Base-by-base conservation (phyloP, 108 stramenopile species). In the Skeletonema tropicum region DNA sequence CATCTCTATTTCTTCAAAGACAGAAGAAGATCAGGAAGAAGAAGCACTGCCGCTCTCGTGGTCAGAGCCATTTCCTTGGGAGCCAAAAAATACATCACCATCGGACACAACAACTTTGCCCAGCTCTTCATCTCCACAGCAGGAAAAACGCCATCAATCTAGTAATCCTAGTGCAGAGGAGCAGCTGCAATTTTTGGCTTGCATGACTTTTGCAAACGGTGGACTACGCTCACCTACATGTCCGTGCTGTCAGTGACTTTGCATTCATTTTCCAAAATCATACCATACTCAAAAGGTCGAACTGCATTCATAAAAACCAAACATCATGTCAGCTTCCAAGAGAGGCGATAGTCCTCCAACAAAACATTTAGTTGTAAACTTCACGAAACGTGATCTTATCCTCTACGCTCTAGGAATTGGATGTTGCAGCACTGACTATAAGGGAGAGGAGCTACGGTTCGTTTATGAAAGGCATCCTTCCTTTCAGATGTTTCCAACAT, bases 361-460 rank as follows among this genome's bases (percentile, higher is more conserved):
- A 5, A 48, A 71, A 62, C 17, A 15, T 48, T 65, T 82, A 35
- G 42, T 59, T 11, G 80, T 57, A 1, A 57, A 75, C 23, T 75
- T 75, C 33, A 82, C 80, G 14, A 74, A 71, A 35, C 69, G 80
- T 0, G 91, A 92, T 71, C 49, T 86, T 39, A 80, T 90, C 10
- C 66, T 90, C 13, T 94, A 90, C 68, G 90, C 93, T 10, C 76
- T 94, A 13, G 87, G 90, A 13, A 83, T 94, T 61, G 93, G 93
- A 33, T 88, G 89, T 46, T 88, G 85, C 57, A 82, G 81, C 62
- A 66, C 25, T 17, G 74, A 57, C 17, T 26, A 60, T 57, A 31
- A 71, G 33, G 67, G 71, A 35, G 66, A 82, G 10, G 90, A 94
- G 42, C 73, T 88, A 62, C 70, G 74, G 21, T 91, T 68, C 69